phyloP scores from a whole-genome alignment of 2,329 filamentous ascomycete genomes.

The Neofusicoccum laricinum region DNA sequence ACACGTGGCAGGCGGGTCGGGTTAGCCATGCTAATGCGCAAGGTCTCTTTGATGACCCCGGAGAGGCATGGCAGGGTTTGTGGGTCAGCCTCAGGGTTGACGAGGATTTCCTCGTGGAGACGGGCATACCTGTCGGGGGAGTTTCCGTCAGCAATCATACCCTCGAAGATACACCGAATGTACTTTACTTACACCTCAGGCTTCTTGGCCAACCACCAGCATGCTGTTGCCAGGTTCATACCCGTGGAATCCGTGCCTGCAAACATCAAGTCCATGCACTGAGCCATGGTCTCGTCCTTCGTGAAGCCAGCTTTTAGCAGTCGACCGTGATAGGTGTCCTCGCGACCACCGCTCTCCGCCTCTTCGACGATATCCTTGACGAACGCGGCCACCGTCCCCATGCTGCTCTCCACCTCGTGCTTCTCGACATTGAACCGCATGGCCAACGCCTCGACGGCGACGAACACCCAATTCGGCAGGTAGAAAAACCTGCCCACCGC shows the following conservation, averaged over 20 bases:
- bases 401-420: slow-evolving; percentile 32
- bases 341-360: slow-evolving; percentile 23
- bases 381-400: slow-evolving; percentile 43
- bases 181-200: slow-evolving; percentile 37
- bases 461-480: slow-evolving; percentile 44
- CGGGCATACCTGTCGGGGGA: slow-evolving; percentile 28
- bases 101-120: slow-evolving; percentile 35
- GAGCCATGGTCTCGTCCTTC: slow-evolving; percentile 45
- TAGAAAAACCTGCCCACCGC: slow-evolving; percentile 50
- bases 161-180: neutral
- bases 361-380: slow-evolving; percentile 38
- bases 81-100: slow-evolving; percentile 21
- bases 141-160: neutral
- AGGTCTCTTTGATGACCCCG: slow-evolving; percentile 31
- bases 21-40: slow-evolving; percentile 31
- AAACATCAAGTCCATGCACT: slow-evolving; percentile 54
- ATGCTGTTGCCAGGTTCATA: slow-evolving; percentile 50
- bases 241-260: slow-evolving; percentile 35
- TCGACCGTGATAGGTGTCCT: slow-evolving; percentile 48
- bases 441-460: slow-evolving; percentile 36
- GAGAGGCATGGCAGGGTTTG: slow-evolving; percentile 30
- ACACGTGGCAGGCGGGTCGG: slow-evolving; percentile 25
- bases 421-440: slow-evolving; percentile 36
- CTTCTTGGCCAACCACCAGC: slow-evolving; percentile 44
- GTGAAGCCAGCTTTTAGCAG: slow-evolving; percentile 46